These are phyloP conservation scores for Penicillium alfredii DNA, from an alignment of 495 filamentous ascomycete genomes.

Conservation along the genomic window DNA sequence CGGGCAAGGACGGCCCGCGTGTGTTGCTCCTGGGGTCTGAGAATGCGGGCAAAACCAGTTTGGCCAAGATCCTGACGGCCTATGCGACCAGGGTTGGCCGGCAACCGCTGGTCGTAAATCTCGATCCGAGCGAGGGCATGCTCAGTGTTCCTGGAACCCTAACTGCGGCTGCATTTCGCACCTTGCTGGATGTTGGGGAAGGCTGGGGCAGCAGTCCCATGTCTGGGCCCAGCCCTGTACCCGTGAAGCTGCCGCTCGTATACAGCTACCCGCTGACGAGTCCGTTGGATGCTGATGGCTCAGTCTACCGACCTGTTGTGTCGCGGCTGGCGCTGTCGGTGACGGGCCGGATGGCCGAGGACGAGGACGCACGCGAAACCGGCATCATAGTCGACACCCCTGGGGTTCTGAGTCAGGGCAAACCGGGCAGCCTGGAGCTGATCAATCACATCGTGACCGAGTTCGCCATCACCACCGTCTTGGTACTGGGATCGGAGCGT, in stretches of 20 bases:
- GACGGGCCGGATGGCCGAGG: constrained; percentile 71
- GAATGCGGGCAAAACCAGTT: constrained; percentile 77
- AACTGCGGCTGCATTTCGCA: constrained; percentile 74
- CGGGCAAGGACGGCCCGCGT: constrained; percentile 60
- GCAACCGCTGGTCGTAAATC: constrained; percentile 77
- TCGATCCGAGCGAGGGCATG: constrained; percentile 82
- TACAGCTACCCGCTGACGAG: constrained; percentile 77
- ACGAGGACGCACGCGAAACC: constrained; percentile 58
- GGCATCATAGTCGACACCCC: constrained; percentile 87
- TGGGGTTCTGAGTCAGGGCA: constrained; percentile 56
- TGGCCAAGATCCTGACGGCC: constrained; percentile 72
- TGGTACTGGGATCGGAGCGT: constrained; percentile 79
- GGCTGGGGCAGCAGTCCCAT: constrained; percentile 90
- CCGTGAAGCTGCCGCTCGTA: constrained; percentile 88
- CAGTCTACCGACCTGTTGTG: constrained; percentile 65
- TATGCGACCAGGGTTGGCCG: constrained; percentile 73
- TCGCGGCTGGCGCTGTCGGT: constrained; percentile 75
- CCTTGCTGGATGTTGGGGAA: constrained; percentile 82
- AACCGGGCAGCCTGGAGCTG: constrained; percentile 59
- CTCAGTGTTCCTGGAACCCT: constrained; percentile 79
- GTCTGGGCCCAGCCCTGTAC: constrained; percentile 77
- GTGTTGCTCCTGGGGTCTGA: constrained; percentile 80
- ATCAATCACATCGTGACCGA: constrained; percentile 81
- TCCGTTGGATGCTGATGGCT: constrained; percentile 64
- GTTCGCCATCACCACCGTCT: constrained; percentile 75